These are phyloP conservation scores for Dendrobium chrysotoxum DNA, from an alignment of 106 monocot species.

Conservation along the genomic window DNA sequence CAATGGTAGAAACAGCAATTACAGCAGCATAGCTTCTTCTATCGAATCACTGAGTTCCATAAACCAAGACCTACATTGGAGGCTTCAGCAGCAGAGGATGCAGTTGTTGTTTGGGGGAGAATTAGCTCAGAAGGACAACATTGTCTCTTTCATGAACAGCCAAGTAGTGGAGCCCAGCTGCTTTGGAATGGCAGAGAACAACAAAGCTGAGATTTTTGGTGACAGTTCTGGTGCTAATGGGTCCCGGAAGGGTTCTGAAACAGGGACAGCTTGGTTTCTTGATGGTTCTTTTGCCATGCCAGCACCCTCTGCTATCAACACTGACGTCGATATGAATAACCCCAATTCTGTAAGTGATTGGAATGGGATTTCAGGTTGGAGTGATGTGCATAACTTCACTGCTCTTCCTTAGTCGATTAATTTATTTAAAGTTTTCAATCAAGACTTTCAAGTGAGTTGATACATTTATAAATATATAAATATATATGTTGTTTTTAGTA, in stretches of 20 bases:
- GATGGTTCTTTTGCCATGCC: conserved; percentile 3
- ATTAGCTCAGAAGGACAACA: neutral
- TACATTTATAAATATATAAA: neutral
- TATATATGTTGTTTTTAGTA: neutral
- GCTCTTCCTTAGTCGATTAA: conserved; percentile 4
- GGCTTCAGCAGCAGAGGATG: conserved; percentile 55
- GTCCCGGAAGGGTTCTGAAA: neutral
- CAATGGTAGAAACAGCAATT: neutral
- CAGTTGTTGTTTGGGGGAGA: conserved; percentile 17
- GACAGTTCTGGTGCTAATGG: neutral
- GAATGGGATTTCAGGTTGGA: conserved; percentile 20
- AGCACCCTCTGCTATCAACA: neutral
- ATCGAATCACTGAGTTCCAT: conserved; percentile 56
- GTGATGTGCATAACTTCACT: conserved; percentile 13
- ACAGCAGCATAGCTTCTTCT: conserved; percentile 23
- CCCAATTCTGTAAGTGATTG: neutral
- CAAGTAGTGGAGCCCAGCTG: conserved; percentile 3
- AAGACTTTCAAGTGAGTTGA: neutral
- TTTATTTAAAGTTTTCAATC: neutral
- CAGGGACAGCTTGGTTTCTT: conserved; percentile 17
- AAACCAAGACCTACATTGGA: conserved; percentile 59
- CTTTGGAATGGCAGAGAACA: neutral
- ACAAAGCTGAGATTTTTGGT: conserved; percentile 3
- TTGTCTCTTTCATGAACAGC: neutral
- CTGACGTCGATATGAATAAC: neutral